Base-by-base conservation (phyloP, 148 eudicot genomes). In the Diospyros lotus region DNA sequence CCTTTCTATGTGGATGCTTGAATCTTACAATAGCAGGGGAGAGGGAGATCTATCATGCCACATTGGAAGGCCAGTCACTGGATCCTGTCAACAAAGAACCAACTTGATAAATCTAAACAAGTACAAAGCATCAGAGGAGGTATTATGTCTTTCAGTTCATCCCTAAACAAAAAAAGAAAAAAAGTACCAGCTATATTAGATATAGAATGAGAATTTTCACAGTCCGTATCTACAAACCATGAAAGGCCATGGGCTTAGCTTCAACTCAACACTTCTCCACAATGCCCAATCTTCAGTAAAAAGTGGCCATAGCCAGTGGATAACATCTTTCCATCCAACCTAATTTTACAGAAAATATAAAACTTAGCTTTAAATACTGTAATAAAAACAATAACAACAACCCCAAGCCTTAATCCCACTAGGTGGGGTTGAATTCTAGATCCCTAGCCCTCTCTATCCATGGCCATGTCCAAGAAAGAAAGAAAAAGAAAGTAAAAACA, bases 301-400 rank as follows among this genome's bases (percentile, higher is more conserved):
- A 73, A 94, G 90, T 68, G 98, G 98, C 98, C 98, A 94, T 91
- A 94, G 85, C 98, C 98, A 94, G 71, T 92, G 98, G 63, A 75
- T 84, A 64, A 94, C 89, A 81, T 94, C 97, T 77, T 77, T 87
- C 98, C 98, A 95, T 44, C 86, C 83, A 51, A 89, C 81, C 93
- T 89, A 79, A 58, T 65, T 77, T 28, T 60, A 76, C 15, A 72
- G 28, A 66, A 51, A 73, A 39, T 5, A n/a, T 18, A 55, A 42
- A 69, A 46, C n/a, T 56, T 18, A 38, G 76, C 41, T 65, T 66
- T 41, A 66, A 66, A 18, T 14, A 56, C 42, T 58, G 12, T 14
- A 56, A 72, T 17, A 6, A 50, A 28, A 28, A 28, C 28, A 28
- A 28, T 28, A 28, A 28, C 28, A 28, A 28, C 28, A 28, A 28